Conservation (phyloP, 2,329 filamentous ascomycete species). For the Penicillium sp. region DNA sequence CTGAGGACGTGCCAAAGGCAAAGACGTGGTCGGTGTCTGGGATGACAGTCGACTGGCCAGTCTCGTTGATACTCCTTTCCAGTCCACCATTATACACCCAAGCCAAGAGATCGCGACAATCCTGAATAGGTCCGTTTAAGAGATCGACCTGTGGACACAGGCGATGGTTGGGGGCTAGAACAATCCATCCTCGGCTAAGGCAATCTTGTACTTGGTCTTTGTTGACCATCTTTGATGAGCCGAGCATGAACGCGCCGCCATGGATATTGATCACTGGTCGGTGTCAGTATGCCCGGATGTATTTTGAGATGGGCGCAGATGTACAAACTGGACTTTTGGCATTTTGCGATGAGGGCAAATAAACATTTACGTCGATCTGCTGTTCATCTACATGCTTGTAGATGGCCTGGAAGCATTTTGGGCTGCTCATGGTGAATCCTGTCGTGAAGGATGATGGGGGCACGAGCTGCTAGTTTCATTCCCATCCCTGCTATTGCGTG, state of each 20-base stretch:
- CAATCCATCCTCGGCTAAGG: neutral
- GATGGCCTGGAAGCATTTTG: neutral
- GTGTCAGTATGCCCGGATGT: neutral
- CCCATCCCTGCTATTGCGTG: neutral
- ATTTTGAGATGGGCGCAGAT: neutral
- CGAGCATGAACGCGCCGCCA: neutral
- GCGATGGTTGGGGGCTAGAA: neutral
- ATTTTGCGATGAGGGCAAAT: neutral
- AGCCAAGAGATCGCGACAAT: neutral
- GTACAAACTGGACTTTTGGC: neutral
- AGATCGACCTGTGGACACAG: neutral
- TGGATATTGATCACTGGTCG: neutral
- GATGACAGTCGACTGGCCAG: neutral
- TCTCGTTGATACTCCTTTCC: neutral
- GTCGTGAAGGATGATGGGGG: neutral
- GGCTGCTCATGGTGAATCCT: neutral
- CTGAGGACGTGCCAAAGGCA: neutral
- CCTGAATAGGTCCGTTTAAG: neutral
- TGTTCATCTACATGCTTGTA: neutral
- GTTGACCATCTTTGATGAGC: neutral
- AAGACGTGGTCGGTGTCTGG: neutral
- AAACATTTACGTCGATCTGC: neutral
- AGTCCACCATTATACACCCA: neutral
- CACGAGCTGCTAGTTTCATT: neutral
- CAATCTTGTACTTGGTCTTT: neutral